These are phyloP conservation scores for Digitaria exilis DNA, from an alignment of 202 grass and related monocot genomes.

Conservation along the genomic window DNA sequence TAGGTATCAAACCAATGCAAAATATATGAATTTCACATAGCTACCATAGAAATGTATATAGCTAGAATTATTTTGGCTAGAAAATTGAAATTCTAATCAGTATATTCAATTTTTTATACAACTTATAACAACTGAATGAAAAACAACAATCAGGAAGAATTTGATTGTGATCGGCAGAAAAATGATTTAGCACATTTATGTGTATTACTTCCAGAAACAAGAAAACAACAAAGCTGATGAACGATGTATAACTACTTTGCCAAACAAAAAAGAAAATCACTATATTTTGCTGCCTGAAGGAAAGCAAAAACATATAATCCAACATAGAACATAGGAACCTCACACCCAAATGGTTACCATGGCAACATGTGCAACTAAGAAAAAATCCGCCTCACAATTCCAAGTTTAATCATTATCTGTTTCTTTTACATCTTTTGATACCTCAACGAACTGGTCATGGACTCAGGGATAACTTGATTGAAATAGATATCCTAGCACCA, in stretches of 20 bases:
- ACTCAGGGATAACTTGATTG: neutral
- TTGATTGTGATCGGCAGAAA: neutral
- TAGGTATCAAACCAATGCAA: conserved; percentile 8
- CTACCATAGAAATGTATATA: neutral
- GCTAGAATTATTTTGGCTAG: neutral
- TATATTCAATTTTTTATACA: neutral
- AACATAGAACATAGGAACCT: neutral
- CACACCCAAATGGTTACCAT: neutral
- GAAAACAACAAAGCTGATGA: neutral
- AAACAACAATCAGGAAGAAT: neutral
- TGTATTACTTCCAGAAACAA: neutral
- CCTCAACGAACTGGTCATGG: neutral
- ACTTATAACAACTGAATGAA: neutral
- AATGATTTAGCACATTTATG: neutral
- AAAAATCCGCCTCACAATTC: neutral
- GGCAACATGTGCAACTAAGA: neutral
- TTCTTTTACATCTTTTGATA: neutral
- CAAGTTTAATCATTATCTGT: conserved; percentile 1
- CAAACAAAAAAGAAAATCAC: neutral
- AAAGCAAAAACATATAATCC: neutral
- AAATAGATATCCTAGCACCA: neutral
- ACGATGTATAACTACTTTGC: neutral
- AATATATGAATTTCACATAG: conserved; percentile 8
- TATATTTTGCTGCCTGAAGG: conserved; percentile 51
- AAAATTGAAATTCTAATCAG: neutral